Evolutionary conservation across 2,329 filamentous ascomycete species (phyloP).

Genomic region (Sarocladium oryzae): DNA sequence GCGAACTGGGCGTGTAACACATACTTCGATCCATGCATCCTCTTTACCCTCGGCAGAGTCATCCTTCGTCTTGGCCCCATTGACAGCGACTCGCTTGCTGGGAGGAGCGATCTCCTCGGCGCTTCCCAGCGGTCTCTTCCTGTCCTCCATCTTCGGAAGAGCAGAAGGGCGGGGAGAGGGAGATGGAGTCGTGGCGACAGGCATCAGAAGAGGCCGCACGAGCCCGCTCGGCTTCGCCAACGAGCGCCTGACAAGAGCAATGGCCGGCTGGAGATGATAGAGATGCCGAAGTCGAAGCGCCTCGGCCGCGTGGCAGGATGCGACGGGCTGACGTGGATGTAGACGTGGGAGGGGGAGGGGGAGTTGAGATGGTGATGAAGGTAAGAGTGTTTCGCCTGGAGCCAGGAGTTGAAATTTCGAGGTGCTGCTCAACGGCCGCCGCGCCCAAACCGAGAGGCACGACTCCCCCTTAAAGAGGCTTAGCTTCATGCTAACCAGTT

Average conservation of each 20-base stretch:
- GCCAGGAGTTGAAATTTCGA: conserved; percentile 39
- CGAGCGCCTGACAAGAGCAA: conserved; percentile 9
- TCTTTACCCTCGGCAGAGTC: conserved; percentile 50
- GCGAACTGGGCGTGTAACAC: conserved; percentile 36
- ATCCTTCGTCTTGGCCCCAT: conserved; percentile 59
- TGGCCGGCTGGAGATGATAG: neutral
- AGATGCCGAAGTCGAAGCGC: conserved; percentile 12
- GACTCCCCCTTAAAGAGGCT: conserved; percentile 26
- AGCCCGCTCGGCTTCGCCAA: conserved; percentile 11
- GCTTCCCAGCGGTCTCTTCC: conserved; percentile 85
- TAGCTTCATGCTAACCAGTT: conserved; percentile 28
- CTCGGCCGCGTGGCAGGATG: conserved; percentile 2
- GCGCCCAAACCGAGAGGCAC: conserved; percentile 19
- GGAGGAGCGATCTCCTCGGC: conserved; percentile 81
- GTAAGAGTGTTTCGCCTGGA: conserved; percentile 25
- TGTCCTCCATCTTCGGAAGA: conserved; percentile 97
- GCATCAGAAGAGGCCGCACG: conserved; percentile 61
- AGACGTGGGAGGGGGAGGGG: conserved; percentile 20
- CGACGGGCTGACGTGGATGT: conserved; percentile 17
- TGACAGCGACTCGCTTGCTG: conserved; percentile 85
- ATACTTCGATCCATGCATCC: conserved; percentile 59
- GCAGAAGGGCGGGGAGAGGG: conserved; percentile 69
- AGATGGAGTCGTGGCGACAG: conserved; percentile 70
- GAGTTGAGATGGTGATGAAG: neutral
- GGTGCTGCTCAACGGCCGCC: conserved; percentile 17